Conservation (phyloP, 495 filamentous ascomycete species). For the Neurospora africana region DNA sequence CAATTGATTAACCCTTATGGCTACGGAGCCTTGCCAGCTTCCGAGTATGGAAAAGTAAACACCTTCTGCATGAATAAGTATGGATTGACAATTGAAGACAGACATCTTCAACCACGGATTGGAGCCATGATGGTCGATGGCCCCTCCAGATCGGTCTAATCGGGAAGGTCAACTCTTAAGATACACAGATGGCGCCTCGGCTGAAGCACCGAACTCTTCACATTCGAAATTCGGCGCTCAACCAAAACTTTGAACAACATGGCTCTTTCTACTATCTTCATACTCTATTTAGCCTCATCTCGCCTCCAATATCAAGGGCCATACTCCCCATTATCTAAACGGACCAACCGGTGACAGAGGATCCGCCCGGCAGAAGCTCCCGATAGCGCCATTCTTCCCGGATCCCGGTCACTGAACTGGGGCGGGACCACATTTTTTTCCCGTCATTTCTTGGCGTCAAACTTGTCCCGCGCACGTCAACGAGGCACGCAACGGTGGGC, state of each 20-base stretch:
- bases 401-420: neutral
- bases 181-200: neutral
- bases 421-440: neutral
- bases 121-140: neutral
- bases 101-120: neutral
- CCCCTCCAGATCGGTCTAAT: neutral
- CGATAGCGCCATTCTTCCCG: neutral
- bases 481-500: no score
- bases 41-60: neutral
- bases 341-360: neutral
- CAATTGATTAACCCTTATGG: neutral
- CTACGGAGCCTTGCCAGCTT: neutral
- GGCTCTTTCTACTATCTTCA: neutral
- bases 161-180: neutral
- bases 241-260: neutral
- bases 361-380: neutral
- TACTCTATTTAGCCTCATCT: slow-evolving; percentile 26
- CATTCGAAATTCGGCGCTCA: neutral
- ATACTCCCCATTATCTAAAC: no score
- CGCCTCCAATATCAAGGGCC: no score
- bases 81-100: no score
- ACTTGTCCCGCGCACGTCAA: neutral
- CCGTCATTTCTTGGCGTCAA: neutral
- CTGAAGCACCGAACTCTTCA: neutral
- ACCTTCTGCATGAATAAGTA: no score